Evolutionary conservation across 2,329 filamentous ascomycete genomes (phyloP), one percentile per base, ranked within the genome.

Genomic region (Epichloe aotearoae): DNA sequence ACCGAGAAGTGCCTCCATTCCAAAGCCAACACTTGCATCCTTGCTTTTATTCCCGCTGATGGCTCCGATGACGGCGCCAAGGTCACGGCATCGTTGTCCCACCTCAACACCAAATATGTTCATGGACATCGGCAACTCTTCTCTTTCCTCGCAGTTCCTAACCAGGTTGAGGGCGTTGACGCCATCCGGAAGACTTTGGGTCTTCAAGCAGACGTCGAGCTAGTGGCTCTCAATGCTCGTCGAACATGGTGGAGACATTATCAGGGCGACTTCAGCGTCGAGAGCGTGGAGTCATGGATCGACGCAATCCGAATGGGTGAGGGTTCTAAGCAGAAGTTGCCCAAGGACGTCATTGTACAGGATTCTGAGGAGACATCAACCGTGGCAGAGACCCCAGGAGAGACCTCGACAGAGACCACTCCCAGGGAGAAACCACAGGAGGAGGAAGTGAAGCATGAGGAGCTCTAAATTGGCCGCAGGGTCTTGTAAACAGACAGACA

Each of bases 231-330:
- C 53, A 96, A 96, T 66, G 85, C 80, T 34, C 88, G 90, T 61
- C 82, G 89, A 50, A 77, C 79, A 41, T 98, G 93, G 93, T 94
- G 83, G 79, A 84, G 85, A 60, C 79, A 77, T 52, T 93, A 87
- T 64, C 70, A 79, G 46, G 80, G 76, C 3, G 70, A 77, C 42
- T 82, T 81, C 43, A 79, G 77, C 50, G 62, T 74, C 23, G 72
- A 77, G 50, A 77, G 75, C 26, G 71, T 98, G 33, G 88, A 95
- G 69, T 71, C 73, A 54, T 98, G 91, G 88, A 80, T 98, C 53
- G 93, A 98, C 61, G 76, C 80, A n/a, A 88, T 97, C 55, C 83
- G 88, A 38, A 77, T 98, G 74, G 88, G 90, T 49, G 91, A 97
- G 63, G 86, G 88, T 2, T 70, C 77, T 53, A 96, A 91, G 74